Conservation (phyloP, 805 yeast species). For the Nakazawaea wickerhamii region DNA sequence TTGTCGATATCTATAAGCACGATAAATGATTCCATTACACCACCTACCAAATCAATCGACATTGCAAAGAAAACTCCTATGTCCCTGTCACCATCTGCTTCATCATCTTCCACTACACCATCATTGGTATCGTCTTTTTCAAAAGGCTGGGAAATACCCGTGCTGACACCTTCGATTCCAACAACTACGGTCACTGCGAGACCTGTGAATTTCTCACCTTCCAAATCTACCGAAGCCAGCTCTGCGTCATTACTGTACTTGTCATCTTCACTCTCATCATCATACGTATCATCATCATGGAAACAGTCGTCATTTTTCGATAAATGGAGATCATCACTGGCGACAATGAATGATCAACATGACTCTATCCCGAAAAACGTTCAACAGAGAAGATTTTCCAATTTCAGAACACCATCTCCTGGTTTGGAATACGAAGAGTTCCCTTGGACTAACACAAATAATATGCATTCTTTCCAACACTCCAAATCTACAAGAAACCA, state of each 20-base stretch:
- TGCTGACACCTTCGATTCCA: constrained; percentile 19
- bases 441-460: constrained; percentile 1
- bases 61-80: constrained; percentile 15
- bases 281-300: constrained; percentile 36
- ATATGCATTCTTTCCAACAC: constrained; percentile 1
- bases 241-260: constrained; percentile 30
- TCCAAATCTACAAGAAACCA: constrained; percentile 1
- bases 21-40: neutral
- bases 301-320: constrained; percentile 38
- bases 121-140: constrained; percentile 15
- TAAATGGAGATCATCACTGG: constrained; percentile 32
- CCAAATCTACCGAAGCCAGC: constrained; percentile 20
- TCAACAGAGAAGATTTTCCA: constrained; percentile 6
- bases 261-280: constrained; percentile 33
- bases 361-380: constrained; percentile 25
- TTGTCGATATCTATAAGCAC: neutral
- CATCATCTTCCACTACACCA: constrained; percentile 15
- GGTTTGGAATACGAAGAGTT: constrained; percentile 1
- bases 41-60: constrained; percentile 19
- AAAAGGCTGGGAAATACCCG: constrained; percentile 41
- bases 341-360: constrained; percentile 12
- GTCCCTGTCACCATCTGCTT: constrained; percentile 2
- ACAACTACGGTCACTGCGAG: constrained; percentile 12
- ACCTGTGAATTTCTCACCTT: constrained; percentile 12
- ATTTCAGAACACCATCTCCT: constrained; percentile 15